Conservation (phyloP, 108 stramenopile species). For the Poteriospumella lacustris region DNA sequence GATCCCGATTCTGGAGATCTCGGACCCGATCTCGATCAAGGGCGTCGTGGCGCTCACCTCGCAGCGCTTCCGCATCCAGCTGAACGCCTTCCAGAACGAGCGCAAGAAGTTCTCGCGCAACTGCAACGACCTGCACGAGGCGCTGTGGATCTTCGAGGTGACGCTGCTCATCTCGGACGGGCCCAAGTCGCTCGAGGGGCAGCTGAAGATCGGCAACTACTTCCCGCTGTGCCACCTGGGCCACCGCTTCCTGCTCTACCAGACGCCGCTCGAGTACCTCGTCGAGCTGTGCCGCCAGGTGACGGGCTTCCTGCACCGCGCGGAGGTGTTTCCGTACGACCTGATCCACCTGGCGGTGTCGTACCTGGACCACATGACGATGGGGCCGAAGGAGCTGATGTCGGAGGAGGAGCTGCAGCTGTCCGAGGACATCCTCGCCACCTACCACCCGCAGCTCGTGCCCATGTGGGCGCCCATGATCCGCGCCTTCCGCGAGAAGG, state of each 20-base stretch:
- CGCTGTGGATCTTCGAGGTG: not conserved
- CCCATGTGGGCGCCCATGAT: too few species aligned
- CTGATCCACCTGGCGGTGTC: too few species aligned
- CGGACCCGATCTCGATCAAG: not conserved
- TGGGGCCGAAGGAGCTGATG: too few species aligned
- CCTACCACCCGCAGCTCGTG: too few species aligned
- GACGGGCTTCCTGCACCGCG: not conserved
- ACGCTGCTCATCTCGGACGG: not conserved
- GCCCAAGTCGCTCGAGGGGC: not conserved
- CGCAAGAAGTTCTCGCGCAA: not conserved
- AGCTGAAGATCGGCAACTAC: not conserved
- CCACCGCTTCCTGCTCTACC: not conserved
- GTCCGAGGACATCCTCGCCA: too few species aligned
- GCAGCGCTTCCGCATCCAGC: not conserved
- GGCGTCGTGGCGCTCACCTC: not conserved
- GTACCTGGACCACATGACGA: too few species aligned
- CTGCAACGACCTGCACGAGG: not conserved
- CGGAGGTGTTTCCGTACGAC: too few species aligned
- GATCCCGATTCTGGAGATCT: too few species aligned
- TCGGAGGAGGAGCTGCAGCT: too few species aligned
- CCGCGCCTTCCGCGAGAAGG: too few species aligned
- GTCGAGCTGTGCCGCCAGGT: not conserved
- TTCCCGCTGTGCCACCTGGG: not conserved
- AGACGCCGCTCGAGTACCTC: not conserved
- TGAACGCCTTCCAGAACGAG: not conserved